These are phyloP conservation scores for Punica granatum DNA, from an alignment of 345 rosid species.

Conservation along the genomic window DNA sequence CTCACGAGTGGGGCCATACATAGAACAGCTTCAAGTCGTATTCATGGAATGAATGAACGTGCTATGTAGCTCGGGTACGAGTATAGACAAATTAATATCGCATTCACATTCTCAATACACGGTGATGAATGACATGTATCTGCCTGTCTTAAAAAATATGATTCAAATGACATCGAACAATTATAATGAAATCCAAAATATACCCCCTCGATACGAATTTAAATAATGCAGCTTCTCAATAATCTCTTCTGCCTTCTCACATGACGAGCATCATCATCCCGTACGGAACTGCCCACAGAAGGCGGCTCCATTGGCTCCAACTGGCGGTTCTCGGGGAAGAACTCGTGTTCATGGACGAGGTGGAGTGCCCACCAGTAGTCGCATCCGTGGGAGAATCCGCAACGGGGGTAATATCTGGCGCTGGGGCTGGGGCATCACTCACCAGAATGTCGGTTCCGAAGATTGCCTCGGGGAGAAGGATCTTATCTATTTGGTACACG, in stretches of 20 bases:
- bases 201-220: neutral
- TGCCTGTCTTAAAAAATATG: constrained; percentile 5
- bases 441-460: constrained; percentile 93
- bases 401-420: constrained; percentile 52
- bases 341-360: constrained; percentile 24
- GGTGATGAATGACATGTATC: neutral
- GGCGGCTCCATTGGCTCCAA: constrained; percentile 24
- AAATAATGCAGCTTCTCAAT: neutral
- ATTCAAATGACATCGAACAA: constrained; percentile 7
- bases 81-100: neutral
- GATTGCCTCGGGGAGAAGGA: constrained; percentile 84
- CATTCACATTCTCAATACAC: neutral
- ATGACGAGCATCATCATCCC: constrained; percentile 9
- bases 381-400: constrained; percentile 54
- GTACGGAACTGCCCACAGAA: constrained; percentile 29
- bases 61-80: neutral
- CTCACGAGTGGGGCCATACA: too few relatives aligned
- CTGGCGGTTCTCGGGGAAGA: constrained; percentile 33
- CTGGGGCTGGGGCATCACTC: constrained; percentile 80
- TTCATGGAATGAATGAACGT: neutral
- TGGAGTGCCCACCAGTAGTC: constrained; percentile 18
- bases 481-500: constrained; percentile 70
- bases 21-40: neutral
- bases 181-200: neutral
- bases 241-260: neutral